phyloP scores from a whole-genome alignment of 2,329 filamentous ascomycete species.

The Cercospora canescens region DNA sequence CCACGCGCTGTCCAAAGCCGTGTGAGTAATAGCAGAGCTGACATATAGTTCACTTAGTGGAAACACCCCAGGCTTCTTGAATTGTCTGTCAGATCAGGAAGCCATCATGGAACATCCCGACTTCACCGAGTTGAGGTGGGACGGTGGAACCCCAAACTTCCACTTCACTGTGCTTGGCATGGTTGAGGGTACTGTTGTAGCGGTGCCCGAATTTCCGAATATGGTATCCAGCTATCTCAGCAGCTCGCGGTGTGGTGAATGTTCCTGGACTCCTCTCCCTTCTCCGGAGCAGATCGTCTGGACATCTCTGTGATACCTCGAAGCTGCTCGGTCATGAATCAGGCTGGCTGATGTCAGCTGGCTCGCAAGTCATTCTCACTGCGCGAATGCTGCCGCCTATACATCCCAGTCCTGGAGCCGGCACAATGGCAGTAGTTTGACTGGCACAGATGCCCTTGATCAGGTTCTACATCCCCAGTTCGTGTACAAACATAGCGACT shows the following conservation, averaged over 20 bases:
- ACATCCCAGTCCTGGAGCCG: not conserved
- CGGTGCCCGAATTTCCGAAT: not conserved
- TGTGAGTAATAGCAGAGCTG: not conserved
- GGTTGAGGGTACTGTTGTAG: not conserved
- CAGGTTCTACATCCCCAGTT: too few relatives aligned
- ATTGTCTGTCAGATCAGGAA: not conserved
- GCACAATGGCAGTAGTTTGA: not conserved
- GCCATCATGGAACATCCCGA: not conserved
- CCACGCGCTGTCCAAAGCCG: not conserved
- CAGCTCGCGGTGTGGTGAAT: not conserved
- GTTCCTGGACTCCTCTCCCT: not conserved
- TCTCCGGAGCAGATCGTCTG: not conserved
- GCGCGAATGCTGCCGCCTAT: not conserved
- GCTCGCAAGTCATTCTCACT: not conserved
- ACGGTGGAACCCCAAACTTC: not conserved
- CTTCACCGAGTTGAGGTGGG: too few relatives aligned
- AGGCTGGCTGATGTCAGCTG: not conserved
- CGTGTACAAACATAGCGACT: too few relatives aligned
- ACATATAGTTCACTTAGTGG: not conserved
- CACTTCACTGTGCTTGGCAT: not conserved
- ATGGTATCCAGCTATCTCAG: not conserved
- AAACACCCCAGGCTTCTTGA: not conserved
- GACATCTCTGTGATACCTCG: not conserved
- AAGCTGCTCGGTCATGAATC: not conserved
- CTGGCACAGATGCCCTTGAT: not conserved